Evolutionary conservation across 805 yeast genomes (phyloP).

Genomic region (Candida ovalis): DNA sequence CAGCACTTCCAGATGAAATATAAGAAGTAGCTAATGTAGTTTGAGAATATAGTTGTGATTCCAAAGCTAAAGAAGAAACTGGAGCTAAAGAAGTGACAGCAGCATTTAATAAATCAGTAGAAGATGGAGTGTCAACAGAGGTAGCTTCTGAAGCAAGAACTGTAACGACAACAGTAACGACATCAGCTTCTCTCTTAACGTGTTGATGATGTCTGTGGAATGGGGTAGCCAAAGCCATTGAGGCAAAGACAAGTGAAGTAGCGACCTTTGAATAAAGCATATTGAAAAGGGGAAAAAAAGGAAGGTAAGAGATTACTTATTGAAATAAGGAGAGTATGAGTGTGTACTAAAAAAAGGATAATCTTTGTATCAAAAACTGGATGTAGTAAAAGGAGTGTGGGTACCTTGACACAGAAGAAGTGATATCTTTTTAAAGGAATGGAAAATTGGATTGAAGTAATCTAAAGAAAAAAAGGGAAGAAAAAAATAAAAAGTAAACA

Average conservation of each 20-base stretch:
- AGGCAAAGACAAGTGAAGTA: conserved; percentile 7
- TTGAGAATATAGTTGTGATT: background rate
- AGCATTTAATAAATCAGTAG: background rate
- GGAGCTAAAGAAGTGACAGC: background rate
- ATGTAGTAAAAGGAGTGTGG: no score
- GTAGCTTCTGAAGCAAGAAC: conserved; percentile 11
- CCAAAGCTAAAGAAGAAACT: background rate
- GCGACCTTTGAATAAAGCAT: conserved; percentile 3
- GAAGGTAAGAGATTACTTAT: no score
- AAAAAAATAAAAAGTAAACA: no score
- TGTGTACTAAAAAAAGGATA: no score
- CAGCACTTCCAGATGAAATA: background rate
- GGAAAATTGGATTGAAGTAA: no score
- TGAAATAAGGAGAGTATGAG: no score
- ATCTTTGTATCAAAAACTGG: no score
- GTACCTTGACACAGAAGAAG: no score
- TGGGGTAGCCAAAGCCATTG: conserved; percentile 16
- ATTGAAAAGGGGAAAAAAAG: background rate
- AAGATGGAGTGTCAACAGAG: conserved; percentile 8
- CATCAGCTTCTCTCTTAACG: conserved; percentile 41
- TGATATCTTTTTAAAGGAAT: no score
- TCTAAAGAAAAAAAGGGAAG: no score
- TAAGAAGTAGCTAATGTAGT: background rate
- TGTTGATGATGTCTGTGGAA: conserved; percentile 46
- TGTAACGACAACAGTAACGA: conserved; percentile 33